Conservation (phyloP, 768 basidiomycete genomes). For the Stropharia rugosoannulata region DNA sequence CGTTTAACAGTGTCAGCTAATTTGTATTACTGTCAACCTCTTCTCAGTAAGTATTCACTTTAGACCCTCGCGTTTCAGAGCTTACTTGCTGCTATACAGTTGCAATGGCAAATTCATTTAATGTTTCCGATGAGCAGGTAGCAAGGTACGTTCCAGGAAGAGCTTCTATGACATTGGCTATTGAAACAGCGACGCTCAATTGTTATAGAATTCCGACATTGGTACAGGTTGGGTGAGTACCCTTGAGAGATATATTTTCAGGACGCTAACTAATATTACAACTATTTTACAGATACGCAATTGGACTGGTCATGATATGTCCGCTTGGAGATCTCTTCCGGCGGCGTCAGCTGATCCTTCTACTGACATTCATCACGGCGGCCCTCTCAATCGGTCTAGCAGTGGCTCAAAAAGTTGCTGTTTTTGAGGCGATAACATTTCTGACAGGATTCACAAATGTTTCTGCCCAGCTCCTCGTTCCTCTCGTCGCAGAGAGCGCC, state of each 20-base stretch:
- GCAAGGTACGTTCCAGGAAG: constrained; percentile 12
- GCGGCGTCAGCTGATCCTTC: constrained; percentile 66
- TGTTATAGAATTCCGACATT: constrained; percentile 56
- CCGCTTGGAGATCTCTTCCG: constrained; percentile 86
- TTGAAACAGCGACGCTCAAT: neutral
- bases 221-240: constrained; percentile 58
- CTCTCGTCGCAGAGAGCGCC: constrained; percentile 77
- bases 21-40: constrained; percentile 78
- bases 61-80: neutral
- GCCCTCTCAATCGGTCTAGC: constrained; percentile 70
- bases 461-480: constrained; percentile 73
- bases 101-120: constrained; percentile 30
- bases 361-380: constrained; percentile 50
- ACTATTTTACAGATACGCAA: constrained; percentile 56
- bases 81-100: constrained; percentile 23
- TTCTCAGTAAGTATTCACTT: constrained; percentile 53
- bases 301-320: constrained; percentile 71
- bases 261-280: neutral
- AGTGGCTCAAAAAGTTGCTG: constrained; percentile 53
- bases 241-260: neutral
- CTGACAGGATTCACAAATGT: constrained; percentile 70
- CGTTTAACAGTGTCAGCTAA: constrained; percentile 55
- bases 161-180: neutral
- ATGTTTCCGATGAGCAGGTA: constrained; percentile 18
- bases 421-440: constrained; percentile 67